Conservation (phyloP, 257 asterid species). For the Lantana camara region DNA sequence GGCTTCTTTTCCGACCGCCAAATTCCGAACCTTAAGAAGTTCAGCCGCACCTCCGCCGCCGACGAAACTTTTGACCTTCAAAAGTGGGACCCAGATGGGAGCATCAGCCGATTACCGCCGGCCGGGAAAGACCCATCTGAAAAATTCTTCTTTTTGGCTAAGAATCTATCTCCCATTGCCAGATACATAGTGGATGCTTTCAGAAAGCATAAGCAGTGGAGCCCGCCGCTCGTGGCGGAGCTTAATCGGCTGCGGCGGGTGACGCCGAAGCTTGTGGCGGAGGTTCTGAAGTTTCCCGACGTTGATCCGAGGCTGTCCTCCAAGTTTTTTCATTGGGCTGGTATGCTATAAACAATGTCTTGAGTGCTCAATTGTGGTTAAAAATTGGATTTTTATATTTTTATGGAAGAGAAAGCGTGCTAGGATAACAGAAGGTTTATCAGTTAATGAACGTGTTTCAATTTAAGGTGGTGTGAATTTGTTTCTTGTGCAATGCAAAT, state of each 20-base stretch:
- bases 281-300: constrained; percentile 77
- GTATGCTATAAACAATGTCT: constrained; percentile 37
- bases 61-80: constrained; percentile 61
- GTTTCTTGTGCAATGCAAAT: neutral
- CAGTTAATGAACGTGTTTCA: neutral
- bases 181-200: constrained; percentile 82
- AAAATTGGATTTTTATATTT: neutral
- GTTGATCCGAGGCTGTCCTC: constrained; percentile 79
- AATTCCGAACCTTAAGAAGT: constrained; percentile 36
- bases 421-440: neutral
- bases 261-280: constrained; percentile 83
- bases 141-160: constrained; percentile 67
- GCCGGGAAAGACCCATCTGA: constrained; percentile 59
- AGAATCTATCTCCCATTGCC: constrained; percentile 80
- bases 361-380: neutral
- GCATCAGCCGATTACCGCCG: constrained; percentile 13
- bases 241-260: constrained; percentile 85
- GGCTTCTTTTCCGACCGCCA: constrained; percentile 88
- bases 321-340: constrained; percentile 96
- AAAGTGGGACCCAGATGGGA: constrained; percentile 80
- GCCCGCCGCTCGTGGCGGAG: constrained; percentile 62
- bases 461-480: neutral
- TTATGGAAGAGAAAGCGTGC: neutral
- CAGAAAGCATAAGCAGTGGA: constrained; percentile 77
- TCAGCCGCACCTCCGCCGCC: constrained; percentile 35